Percentiles rank a stretch among this genome's conserved stretches.
Evolutionary conservation across 2,329 filamentous ascomycete species (phyloP).

Genomic region (Hirsutella rhossiliensis): DNA sequence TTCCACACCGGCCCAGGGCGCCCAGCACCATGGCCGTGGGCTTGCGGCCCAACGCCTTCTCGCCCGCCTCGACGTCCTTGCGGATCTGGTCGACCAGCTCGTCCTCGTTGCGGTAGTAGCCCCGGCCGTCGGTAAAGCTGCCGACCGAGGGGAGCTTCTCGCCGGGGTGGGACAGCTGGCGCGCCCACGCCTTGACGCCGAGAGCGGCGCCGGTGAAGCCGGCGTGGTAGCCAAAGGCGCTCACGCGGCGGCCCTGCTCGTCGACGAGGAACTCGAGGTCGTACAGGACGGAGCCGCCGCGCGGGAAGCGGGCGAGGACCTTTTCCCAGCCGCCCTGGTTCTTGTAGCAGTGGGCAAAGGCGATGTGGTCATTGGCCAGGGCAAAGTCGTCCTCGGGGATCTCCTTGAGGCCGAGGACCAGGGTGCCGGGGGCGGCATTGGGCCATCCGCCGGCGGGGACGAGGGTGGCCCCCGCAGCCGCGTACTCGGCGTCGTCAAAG

Average conservation of each 20-base stretch:
- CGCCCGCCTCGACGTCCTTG: slow-evolving; percentile 49
- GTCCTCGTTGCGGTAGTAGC: slow-evolving; percentile 58
- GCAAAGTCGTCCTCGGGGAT: slow-evolving; percentile 58
- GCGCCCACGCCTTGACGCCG: slow-evolving; percentile 70
- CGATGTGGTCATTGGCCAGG: slow-evolving; percentile 28
- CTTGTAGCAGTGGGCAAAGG: slow-evolving; percentile 69
- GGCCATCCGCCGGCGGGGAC: slow-evolving; percentile 57
- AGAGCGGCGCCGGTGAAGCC: slow-evolving; percentile 66
- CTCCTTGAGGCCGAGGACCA: slow-evolving; percentile 70
- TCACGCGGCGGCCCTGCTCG: slow-evolving; percentile 56
- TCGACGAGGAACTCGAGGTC: slow-evolving; percentile 83
- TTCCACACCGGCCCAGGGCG: slow-evolving; percentile 70
- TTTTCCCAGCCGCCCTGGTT: slow-evolving; percentile 66
- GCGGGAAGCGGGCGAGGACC: slow-evolving; percentile 67
- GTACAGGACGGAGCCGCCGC: slow-evolving; percentile 48
- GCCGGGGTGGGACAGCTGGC: slow-evolving; percentile 62
- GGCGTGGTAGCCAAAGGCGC: slow-evolving; percentile 62
- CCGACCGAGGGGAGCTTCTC: slow-evolving; percentile 45
- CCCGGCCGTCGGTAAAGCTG: slow-evolving; percentile 31
- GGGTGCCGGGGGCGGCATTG: slow-evolving; percentile 52
- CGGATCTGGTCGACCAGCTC: slow-evolving; percentile 32
- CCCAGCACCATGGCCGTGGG: slow-evolving; percentile 79
- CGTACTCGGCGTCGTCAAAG: slow-evolving; percentile 49
- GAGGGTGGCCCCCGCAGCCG: slow-evolving; percentile 49
- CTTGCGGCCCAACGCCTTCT: slow-evolving; percentile 54